phyloP scores from a whole-genome alignment of 441 rosid genomes.

The Aleurites moluccanus region DNA sequence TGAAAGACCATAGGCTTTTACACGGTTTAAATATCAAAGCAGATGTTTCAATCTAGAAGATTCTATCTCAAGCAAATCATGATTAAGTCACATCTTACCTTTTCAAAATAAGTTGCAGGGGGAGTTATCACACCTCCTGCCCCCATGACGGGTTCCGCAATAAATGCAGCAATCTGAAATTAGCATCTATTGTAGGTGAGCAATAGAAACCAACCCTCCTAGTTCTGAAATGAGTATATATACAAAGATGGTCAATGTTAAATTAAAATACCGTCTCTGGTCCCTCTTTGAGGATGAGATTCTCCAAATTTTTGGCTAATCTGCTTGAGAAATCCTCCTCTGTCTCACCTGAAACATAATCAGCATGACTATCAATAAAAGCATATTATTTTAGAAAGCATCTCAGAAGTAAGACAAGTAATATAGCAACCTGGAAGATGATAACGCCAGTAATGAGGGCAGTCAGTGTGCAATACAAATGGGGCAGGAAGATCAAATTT shows the following conservation, averaged over 20 bases:
- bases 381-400: slow-evolving; percentile 17
- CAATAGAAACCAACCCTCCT: slow-evolving; percentile 16
- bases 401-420: background rate
- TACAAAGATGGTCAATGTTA: background rate
- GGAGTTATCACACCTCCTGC: slow-evolving; percentile 99
- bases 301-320: slow-evolving; percentile 83
- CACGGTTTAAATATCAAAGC: background rate
- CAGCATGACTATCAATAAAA: slow-evolving; percentile 18
- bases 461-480: slow-evolving; percentile 88
- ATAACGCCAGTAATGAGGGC: slow-evolving; percentile 98
- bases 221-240: slow-evolving; percentile 15
- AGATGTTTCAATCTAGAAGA: background rate
- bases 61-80: slow-evolving; percentile 3
- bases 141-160: slow-evolving; percentile 98
- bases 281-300: slow-evolving; percentile 91
- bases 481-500: slow-evolving; percentile 98
- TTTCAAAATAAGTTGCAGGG: slow-evolving; percentile 93
- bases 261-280: slow-evolving; percentile 75
- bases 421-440: slow-evolving; percentile 72
- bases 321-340: slow-evolving; percentile 95
- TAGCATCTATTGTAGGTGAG: slow-evolving; percentile 26
- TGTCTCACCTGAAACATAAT: slow-evolving; percentile 64
- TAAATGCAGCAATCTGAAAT: slow-evolving; percentile 93
- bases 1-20: background rate
- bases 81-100: slow-evolving; percentile 43